Evolutionary conservation across 2,329 filamentous ascomycete species (phyloP), one percentile per base, ranked within the genome.

Genomic region (Fusarium scirpi): DNA sequence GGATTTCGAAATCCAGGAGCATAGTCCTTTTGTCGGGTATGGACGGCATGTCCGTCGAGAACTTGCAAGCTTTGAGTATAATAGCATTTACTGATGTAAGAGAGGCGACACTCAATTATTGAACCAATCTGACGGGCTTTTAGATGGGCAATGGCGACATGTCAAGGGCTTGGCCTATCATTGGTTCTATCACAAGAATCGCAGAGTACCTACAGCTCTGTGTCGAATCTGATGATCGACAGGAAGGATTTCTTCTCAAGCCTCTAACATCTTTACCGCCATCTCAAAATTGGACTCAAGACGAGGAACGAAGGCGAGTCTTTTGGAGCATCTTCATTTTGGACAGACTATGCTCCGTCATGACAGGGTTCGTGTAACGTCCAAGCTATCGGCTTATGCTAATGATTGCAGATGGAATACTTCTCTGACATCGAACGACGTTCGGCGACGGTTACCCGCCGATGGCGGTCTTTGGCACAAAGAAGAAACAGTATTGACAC

Each of bases 401-500:
- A 52, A 68, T 29, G 7, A 1, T 1, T 6, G 2, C 11, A 78
- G 78, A 1, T 79, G 78, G 78, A 79, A 79, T 16, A 29, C 27
- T 29, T 29, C 27, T 38, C 44, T 79, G 1, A 79, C 78, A 3
- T 77, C 78, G 0, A 76, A 76, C 6, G 77, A 79, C 24, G 77
- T 79, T 6, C 69, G 73, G 0, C 69, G 77, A 24, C 66, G 78
- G 13, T 58, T 80, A 0, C 78, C 78, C 0, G 78, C 78, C 9
- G 82, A 84, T 25, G 83, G 83, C 1, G 78, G 76, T 0, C 69
- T 80, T 6, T 85, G 83, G 83, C 77, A 79, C 20, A 79, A 47
- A 73, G 79, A 63, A 67, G 82, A 63, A 16, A 74, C 80, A 1
- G 80, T 83, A 0, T 63, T 70, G 2, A 83, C 83, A 0, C 82